Percentiles rank a stretch among this genome's conserved stretches.
These are phyloP conservation scores for Aspergillus novofumigatus DNA, from an alignment of 2,329 filamentous ascomycete species.

Conservation along the genomic window DNA sequence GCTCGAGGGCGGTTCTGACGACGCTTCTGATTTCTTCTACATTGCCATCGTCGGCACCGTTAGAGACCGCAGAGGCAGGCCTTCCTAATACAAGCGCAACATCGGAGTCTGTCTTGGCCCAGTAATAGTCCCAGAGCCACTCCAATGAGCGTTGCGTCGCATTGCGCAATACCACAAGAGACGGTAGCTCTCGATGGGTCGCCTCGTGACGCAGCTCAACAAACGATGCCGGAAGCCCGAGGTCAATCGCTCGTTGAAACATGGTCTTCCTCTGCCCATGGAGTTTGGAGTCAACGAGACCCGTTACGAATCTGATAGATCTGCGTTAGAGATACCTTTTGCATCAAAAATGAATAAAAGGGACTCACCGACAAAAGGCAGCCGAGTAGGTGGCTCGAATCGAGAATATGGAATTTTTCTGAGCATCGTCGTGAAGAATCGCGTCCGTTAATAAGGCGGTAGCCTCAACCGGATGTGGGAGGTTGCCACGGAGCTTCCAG, in stretches of 20 bases:
- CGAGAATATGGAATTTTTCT: constrained; percentile 41
- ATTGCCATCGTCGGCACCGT: constrained; percentile 6
- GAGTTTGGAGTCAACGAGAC: constrained; percentile 42
- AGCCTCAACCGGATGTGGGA: constrained; percentile 45
- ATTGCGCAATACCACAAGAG: constrained; percentile 65
- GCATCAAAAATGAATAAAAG: background rate
- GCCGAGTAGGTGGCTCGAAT: constrained; percentile 44
- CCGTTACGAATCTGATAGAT: constrained; percentile 39
- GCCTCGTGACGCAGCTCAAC: constrained; percentile 87
- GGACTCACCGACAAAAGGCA: constrained; percentile 42
- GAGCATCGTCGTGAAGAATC: constrained; percentile 41
- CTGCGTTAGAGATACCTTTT: background rate
- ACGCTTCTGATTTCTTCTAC: constrained; percentile 14
- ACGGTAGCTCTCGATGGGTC: constrained; percentile 82
- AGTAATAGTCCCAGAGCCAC: constrained; percentile 92
- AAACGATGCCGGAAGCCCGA: constrained; percentile 60
- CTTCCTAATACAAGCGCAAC: constrained; percentile 5
- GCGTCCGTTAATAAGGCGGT: constrained; percentile 45
- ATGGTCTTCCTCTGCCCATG: constrained; percentile 40
- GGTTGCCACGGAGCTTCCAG: constrained; percentile 43
- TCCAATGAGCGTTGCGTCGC: constrained; percentile 66
- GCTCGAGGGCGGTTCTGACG: constrained; percentile 17
- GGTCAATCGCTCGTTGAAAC: constrained; percentile 41
- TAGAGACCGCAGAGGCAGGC: constrained; percentile 1
- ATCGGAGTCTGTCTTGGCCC: constrained; percentile 51